phyloP scores from a whole-genome alignment of 1,284 basidiomycete species.

The Cerrena zonata region DNA sequence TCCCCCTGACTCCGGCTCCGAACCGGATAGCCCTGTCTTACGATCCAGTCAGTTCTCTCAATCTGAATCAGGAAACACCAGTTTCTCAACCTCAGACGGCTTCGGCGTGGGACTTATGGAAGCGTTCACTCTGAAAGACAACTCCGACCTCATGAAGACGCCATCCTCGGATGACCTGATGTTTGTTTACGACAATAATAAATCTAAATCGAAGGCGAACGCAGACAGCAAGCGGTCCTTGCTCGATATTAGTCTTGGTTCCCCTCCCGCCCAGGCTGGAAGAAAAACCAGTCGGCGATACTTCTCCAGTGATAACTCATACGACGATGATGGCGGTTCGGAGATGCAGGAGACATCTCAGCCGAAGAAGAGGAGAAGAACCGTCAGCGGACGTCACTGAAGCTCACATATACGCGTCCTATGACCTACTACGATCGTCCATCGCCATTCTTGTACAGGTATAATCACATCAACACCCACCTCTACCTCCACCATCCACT shows the following conservation, averaged over 20 bases:
- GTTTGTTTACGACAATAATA: slow-evolving; percentile 5
- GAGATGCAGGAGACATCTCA: slow-evolving; percentile 10
- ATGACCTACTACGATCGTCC: too few species aligned
- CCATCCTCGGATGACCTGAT: slow-evolving; percentile 7
- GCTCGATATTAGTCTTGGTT: not conserved
- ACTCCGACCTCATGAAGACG: not conserved
- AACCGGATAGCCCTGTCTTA: slow-evolving; percentile 55
- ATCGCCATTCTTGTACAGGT: not conserved
- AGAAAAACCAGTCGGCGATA: slow-evolving; percentile 23
- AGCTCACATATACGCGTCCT: not conserved
- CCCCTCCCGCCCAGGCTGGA: slow-evolving; percentile 5
- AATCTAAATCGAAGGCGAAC: not conserved
- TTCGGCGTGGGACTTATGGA: slow-evolving; percentile 24
- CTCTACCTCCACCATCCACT: not conserved
- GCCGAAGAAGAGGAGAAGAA: slow-evolving; percentile 13
- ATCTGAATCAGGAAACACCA: slow-evolving; percentile 5
- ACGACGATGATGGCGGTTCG: slow-evolving; percentile 17
- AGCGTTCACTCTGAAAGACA: slow-evolving; percentile 18
- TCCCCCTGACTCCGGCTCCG: slow-evolving; percentile 36
- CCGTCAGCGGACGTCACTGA: slow-evolving; percentile 9
- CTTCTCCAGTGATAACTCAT: slow-evolving; percentile 15
- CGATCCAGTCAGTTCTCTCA: slow-evolving; percentile 31
- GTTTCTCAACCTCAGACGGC: slow-evolving; percentile 1
- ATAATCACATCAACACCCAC: not conserved
- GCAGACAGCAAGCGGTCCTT: not conserved